Evolutionary conservation across 1,284 basidiomycete species (phyloP).

Genomic region (Cryptococcus sp.): DNA sequence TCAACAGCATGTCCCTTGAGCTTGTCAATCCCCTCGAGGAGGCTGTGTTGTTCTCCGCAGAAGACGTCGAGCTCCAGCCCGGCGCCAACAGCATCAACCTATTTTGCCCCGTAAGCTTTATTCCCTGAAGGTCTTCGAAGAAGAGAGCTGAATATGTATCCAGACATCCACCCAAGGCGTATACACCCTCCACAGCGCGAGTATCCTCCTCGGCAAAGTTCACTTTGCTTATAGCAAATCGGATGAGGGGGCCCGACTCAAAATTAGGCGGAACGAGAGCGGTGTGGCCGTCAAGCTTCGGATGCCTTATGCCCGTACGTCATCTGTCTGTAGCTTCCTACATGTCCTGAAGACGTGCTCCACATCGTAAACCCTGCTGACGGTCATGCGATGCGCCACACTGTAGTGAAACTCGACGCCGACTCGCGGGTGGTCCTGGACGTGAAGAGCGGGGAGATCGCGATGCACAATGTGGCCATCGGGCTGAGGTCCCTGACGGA

Average conservation of each 20-base stretch:
- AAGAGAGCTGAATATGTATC: neutral
- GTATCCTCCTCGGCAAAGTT: constrained; percentile 23
- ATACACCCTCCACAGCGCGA: constrained; percentile 19
- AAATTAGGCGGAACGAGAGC: constrained; percentile 21
- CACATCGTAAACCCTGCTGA: neutral
- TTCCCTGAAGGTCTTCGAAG: neutral
- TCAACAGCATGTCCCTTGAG: constrained; percentile 30
- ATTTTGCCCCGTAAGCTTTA: constrained; percentile 34
- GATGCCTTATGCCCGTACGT: constrained; percentile 41
- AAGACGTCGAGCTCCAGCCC: constrained; percentile 20
- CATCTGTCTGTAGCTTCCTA: neutral
- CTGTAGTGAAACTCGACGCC: constrained; percentile 37
- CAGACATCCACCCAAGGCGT: constrained; percentile 33
- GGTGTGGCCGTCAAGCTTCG: constrained; percentile 24
- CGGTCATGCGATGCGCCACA: neutral
- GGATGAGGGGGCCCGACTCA: constrained; percentile 9
- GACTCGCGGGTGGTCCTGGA: constrained; percentile 34
- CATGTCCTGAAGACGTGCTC: neutral
- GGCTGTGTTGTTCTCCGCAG: constrained; percentile 30
- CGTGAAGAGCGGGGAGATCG: constrained; percentile 19
- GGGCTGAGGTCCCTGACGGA: constrained; percentile 18
- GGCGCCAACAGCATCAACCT: constrained; percentile 34
- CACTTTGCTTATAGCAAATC: constrained; percentile 19
- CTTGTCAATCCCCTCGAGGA: constrained; percentile 30
- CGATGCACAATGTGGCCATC: constrained; percentile 18